Conservation (phyloP, 257 asterid genomes). For the Gentiana dahurica region DNA sequence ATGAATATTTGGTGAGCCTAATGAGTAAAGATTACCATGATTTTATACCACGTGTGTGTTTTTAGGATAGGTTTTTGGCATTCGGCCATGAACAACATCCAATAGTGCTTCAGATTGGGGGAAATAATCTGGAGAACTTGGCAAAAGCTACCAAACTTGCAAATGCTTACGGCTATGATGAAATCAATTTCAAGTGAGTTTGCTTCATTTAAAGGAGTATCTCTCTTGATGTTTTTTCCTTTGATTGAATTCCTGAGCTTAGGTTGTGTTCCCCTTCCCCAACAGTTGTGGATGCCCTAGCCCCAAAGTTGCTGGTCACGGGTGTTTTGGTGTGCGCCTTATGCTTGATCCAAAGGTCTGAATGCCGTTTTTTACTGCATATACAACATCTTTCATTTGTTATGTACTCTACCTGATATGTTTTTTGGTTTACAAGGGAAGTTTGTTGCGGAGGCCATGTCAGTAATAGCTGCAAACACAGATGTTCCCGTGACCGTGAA, state of each 20-base stretch:
- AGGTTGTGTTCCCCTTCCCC: slow-evolving; percentile 2
- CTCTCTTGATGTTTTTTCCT: slow-evolving; percentile 6
- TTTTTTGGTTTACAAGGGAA: slow-evolving; percentile 52
- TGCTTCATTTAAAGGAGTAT: background rate
- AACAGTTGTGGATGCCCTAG: slow-evolving; percentile 98
- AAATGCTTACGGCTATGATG: slow-evolving; percentile 79
- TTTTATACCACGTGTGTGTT: slow-evolving; percentile 16
- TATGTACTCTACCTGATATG: slow-evolving; percentile 28
- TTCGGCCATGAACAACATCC: slow-evolving; percentile 93
- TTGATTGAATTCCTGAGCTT: slow-evolving; percentile 12
- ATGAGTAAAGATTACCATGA: background rate
- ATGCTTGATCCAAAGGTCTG: slow-evolving; percentile 98
- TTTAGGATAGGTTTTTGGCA: slow-evolving; percentile 82
- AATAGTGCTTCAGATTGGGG: slow-evolving; percentile 92
- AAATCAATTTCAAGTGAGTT: slow-evolving; percentile 85
- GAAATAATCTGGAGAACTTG: slow-evolving; percentile 73
- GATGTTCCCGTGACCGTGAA: slow-evolving; percentile 90
- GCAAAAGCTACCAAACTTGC: slow-evolving; percentile 91
- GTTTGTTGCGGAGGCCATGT: slow-evolving; percentile 97
- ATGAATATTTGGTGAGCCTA: background rate
- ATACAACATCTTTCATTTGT: slow-evolving; percentile 5
- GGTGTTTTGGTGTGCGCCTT: slow-evolving; percentile 88
- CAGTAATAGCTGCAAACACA: slow-evolving; percentile 79
- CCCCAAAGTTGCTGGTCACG: slow-evolving; percentile 94
- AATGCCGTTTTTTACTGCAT: slow-evolving; percentile 9